Conservation (phyloP, 139 green algal genomes). For the Micractinium sp. region DNA sequence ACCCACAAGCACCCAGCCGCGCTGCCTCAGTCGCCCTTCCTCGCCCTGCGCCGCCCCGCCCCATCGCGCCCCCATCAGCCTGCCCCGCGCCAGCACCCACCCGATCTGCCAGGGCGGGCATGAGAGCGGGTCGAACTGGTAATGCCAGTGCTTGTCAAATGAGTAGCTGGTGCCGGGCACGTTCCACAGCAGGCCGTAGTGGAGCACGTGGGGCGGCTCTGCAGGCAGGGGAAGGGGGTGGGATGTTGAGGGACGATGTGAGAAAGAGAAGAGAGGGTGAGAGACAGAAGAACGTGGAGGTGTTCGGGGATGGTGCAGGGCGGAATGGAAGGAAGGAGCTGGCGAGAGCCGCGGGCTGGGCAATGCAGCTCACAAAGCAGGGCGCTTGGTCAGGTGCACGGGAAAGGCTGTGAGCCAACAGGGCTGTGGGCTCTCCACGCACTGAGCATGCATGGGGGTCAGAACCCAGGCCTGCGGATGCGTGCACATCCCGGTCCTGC, state of each 20-base stretch:
- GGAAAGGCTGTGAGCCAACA: no score
- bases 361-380: not conserved
- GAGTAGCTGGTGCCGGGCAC: slow-evolving; percentile 49
- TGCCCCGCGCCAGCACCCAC: not conserved
- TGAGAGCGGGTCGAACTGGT: slow-evolving; percentile 67
- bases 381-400: no score
- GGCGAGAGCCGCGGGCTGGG: no score
- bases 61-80: not conserved
- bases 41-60: not conserved
- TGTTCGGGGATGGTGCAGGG: no score
- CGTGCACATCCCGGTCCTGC: not conserved
- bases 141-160: slow-evolving; percentile 90
- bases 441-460: not conserved
- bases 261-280: no score
- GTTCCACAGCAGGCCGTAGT: slow-evolving; percentile 84
- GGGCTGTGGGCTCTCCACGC: no score
- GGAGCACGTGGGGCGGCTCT: slow-evolving; percentile 67
- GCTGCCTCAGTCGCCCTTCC: not conserved
- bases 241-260: no score
- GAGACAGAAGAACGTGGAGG: no score
- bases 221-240: not conserved
- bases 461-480: no score
- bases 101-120: slow-evolving; percentile 75
- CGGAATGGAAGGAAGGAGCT: not conserved
- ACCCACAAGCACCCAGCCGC: not conserved